Evolutionary conservation across 176 grass and related monocot genomes (phyloP).

Genomic region (Aegilops bicornis): DNA sequence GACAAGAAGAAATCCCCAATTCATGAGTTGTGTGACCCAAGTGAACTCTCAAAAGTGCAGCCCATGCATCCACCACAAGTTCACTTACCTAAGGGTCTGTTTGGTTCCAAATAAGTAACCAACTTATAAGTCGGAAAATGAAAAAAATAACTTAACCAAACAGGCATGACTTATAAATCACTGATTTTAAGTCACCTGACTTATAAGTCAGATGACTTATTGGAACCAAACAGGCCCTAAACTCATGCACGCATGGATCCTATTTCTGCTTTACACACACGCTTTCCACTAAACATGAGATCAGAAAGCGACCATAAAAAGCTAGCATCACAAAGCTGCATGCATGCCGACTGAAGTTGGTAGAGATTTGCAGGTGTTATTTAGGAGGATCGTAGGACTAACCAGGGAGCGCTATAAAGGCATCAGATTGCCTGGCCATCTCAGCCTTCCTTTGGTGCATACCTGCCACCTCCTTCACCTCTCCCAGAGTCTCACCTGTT

Average conservation of each 20-base stretch:
- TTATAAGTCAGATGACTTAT: too few relatives aligned
- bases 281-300: constrained; percentile 33
- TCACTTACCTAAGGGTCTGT: too few relatives aligned
- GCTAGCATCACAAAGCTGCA: not conserved
- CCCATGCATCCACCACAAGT: constrained; percentile 4
- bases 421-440: constrained; percentile 71
- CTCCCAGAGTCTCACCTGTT: constrained; percentile 64
- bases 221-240: too few relatives aligned
- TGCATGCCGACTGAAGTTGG: constrained; percentile 12
- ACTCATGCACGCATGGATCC: not conserved
- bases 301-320: constrained; percentile 14
- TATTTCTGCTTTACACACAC: constrained; percentile 26
- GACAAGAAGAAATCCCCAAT: too few relatives aligned
- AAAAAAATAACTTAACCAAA: too few relatives aligned
- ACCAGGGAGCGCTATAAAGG: constrained; percentile 80
- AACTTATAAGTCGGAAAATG: too few relatives aligned
- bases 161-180: too few relatives aligned
- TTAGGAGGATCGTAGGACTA: not conserved
- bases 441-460: constrained; percentile 83
- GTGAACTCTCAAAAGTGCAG: not conserved
- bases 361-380: constrained; percentile 8
- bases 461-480: constrained; percentile 59
- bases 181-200: too few relatives aligned
- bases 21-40: not conserved
- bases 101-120: too few relatives aligned